phyloP scores from a whole-genome alignment of 192 early-diverging fungal genomes.

The Linderina pennispora region DNA sequence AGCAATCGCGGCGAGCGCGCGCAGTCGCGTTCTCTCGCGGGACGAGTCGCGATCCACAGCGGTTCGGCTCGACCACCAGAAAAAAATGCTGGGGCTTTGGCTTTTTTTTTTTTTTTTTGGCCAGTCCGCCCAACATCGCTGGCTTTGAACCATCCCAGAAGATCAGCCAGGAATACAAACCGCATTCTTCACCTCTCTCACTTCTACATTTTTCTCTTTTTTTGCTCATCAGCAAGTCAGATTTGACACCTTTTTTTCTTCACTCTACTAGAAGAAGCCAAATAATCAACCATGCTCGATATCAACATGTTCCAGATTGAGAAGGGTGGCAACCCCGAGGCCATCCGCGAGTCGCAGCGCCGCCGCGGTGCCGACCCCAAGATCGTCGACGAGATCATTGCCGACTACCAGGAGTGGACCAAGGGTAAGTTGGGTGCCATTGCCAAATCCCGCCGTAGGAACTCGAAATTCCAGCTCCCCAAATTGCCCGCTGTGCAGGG shows the following conservation, averaged over 20 bases:
- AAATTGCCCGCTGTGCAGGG: background rate
- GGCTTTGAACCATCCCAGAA: no score
- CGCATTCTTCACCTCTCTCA: background rate
- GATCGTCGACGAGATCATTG: conserved; percentile 88
- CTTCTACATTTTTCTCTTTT: background rate
- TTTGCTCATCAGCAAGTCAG: no score
- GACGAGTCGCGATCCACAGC: no score
- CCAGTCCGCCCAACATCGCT: no score
- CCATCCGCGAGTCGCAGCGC: conserved; percentile 90
- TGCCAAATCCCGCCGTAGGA: no score
- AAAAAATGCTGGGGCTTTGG: conserved; percentile 63
- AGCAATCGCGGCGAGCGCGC: no score
- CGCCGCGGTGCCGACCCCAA: conserved; percentile 78
- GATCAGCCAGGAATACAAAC: no score
- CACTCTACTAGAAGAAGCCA: background rate
- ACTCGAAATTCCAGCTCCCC: no score
- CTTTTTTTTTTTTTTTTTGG: no score
- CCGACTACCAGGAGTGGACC: conserved; percentile 84
- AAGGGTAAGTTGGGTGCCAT: conserved; percentile 68
- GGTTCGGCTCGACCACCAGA: no score
- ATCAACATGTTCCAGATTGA: conserved; percentile 85
- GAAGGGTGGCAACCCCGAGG: conserved; percentile 91
- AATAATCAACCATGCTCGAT: conserved; percentile 64
- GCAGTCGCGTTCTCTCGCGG: no score
- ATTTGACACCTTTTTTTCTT: background rate